These are phyloP conservation scores for Lagerstroemia speciosa DNA, from an alignment of 345 rosid species.

Conservation along the genomic window DNA sequence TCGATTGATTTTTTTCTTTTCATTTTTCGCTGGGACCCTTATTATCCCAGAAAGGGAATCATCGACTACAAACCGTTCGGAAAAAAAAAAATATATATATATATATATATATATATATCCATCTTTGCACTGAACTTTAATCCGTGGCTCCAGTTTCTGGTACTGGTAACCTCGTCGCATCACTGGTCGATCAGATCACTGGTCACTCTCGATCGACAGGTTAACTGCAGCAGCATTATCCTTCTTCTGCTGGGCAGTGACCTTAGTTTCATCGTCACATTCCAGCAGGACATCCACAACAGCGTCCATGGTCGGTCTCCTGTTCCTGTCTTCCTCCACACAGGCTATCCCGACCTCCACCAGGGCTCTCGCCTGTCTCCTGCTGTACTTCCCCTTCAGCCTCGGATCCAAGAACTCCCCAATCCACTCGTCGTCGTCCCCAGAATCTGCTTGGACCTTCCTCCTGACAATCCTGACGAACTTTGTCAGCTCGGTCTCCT, in stretches of 20 bases:
- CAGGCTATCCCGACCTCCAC: slow-evolving; percentile 22
- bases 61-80: no score
- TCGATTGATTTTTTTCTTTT: no score
- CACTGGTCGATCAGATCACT: no score
- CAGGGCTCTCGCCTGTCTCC: slow-evolving; percentile 17
- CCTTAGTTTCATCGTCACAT: slow-evolving; percentile 10
- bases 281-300: slow-evolving; percentile 22
- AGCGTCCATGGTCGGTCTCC: slow-evolving; percentile 32
- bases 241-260: not conserved
- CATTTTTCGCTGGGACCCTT: no score
- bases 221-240: not conserved
- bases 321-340: slow-evolving; percentile 25
- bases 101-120: no score
- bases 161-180: no score
- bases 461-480: slow-evolving; percentile 18
- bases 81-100: no score
- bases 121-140: no score
- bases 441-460: slow-evolving; percentile 11
- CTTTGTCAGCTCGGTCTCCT: slow-evolving; percentile 24
- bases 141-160: no score
- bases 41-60: no score
- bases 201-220: not conserved
- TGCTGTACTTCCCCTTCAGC: slow-evolving; percentile 19
- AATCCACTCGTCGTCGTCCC: slow-evolving; percentile 16
- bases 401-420: slow-evolving; percentile 30